Evolutionary conservation across 1,284 basidiomycete species (phyloP).

Genomic region (Gomphus bonarii): DNA sequence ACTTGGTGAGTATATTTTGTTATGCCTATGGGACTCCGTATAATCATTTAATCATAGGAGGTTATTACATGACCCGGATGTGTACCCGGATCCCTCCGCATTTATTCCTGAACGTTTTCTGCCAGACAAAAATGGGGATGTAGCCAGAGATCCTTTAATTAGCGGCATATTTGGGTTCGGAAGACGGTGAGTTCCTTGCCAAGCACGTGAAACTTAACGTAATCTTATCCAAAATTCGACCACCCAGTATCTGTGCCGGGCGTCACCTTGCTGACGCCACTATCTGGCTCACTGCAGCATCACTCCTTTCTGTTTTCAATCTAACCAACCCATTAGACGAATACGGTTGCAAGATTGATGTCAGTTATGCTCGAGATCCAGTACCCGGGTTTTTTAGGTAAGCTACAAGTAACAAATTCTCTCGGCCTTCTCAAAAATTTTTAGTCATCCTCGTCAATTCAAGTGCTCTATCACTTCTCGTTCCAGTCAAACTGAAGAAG

Average conservation of each 20-base stretch:
- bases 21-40: not conserved
- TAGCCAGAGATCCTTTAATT: not conserved
- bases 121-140: not conserved
- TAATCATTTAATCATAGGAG: not conserved
- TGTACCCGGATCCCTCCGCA: not conserved
- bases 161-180: not conserved
- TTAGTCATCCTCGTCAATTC: not conserved
- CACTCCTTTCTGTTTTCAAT: constrained; percentile 27
- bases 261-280: constrained; percentile 26
- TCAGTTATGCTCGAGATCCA: not conserved
- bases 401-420: not conserved
- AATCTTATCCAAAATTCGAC: not conserved
- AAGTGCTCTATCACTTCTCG: not conserved
- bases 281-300: constrained; percentile 29
- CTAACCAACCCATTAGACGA: constrained; percentile 23
- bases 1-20: not conserved
- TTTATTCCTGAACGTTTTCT: constrained; percentile 12
- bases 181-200: not conserved
- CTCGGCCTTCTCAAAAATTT: not conserved
- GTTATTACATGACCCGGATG: not conserved
- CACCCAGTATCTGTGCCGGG: constrained; percentile 26
- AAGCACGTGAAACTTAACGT: too few relatives aligned
- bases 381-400: not conserved
- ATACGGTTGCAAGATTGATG: constrained; percentile 22
- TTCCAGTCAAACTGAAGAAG: not conserved